These are phyloP conservation scores for Dictyophora rubrovolvata DNA, from an alignment of 768 basidiomycete species.

Conservation along the genomic window DNA sequence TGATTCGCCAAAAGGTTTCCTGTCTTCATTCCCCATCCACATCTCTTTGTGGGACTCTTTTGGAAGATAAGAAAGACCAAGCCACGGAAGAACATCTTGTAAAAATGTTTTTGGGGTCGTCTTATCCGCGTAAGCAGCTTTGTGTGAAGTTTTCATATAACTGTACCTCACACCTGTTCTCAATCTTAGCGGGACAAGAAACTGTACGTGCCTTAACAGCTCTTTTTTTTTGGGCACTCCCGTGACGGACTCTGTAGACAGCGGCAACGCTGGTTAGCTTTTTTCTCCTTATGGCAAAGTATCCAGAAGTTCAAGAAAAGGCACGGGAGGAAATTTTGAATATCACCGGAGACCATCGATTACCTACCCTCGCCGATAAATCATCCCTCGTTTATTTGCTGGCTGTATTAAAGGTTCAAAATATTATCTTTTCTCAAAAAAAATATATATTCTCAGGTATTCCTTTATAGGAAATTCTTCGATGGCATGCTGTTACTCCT, in stretches of 20 bases:
- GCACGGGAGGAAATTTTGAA: conserved; percentile 13
- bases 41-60: background rate
- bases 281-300: background rate
- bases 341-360: conserved; percentile 10
- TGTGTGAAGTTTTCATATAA: background rate
- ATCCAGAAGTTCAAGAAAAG: conserved; percentile 11
- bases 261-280: background rate
- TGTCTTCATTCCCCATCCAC: background rate
- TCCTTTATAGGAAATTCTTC: background rate
- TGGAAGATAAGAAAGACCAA: background rate
- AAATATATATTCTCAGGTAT: background rate
- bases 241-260: background rate
- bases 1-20: background rate
- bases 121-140: background rate
- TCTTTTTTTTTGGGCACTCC: background rate
- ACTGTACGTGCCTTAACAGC: background rate
- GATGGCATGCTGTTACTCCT: conserved; percentile 1
- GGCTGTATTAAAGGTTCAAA: conserved; percentile 9
- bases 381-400: conserved; percentile 11
- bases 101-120: background rate
- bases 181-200: background rate
- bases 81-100: background rate
- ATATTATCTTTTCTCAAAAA: background rate
- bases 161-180: background rate
- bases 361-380: conserved; percentile 9